Conservation (phyloP, 495 filamentous ascomycete species). For the Penicillium arizonense region DNA sequence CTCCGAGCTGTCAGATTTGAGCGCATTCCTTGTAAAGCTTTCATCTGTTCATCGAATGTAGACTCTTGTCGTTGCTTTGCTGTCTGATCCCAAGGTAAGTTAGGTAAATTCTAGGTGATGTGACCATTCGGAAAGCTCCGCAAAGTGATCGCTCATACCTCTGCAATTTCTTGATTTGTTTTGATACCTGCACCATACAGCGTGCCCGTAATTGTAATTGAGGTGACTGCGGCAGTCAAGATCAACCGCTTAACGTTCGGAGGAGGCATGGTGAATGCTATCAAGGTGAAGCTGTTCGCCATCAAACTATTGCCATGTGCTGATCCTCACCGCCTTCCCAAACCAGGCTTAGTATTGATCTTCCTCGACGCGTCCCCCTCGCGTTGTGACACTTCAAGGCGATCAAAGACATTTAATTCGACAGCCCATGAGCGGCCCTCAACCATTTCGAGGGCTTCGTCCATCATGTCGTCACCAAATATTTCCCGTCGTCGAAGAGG, state of each 20-base stretch:
- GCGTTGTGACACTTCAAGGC: constrained; percentile 11
- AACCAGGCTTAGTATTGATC: constrained; percentile 16
- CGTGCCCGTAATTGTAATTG: constrained; percentile 50
- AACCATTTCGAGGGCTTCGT: constrained; percentile 5
- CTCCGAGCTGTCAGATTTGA: constrained; percentile 49
- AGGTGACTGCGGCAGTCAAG: constrained; percentile 44
- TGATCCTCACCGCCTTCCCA: constrained; percentile 25
- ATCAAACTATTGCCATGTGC: constrained; percentile 6
- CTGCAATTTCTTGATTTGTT: constrained; percentile 40
- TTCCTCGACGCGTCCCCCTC: constrained; percentile 23
- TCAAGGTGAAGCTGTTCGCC: not conserved
- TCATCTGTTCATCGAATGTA: constrained; percentile 52
- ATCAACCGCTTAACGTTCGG: constrained; percentile 37
- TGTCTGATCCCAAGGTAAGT: constrained; percentile 9
- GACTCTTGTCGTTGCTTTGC: constrained; percentile 45
- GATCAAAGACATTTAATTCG: constrained; percentile 2
- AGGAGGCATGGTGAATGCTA: constrained; percentile 13
- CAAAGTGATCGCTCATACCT: constrained; percentile 30
- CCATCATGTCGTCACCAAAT: constrained; percentile 28
- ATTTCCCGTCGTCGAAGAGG: constrained; percentile 32
- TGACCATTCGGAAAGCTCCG: not conserved
- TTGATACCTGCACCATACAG: constrained; percentile 57
- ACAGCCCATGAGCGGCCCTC: not conserved
- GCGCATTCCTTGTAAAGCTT: constrained; percentile 47
- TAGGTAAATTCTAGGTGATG: too few species aligned